Evolutionary conservation across 768 basidiomycete species (phyloP).

Genomic region (Tremella yokohamensis): DNA sequence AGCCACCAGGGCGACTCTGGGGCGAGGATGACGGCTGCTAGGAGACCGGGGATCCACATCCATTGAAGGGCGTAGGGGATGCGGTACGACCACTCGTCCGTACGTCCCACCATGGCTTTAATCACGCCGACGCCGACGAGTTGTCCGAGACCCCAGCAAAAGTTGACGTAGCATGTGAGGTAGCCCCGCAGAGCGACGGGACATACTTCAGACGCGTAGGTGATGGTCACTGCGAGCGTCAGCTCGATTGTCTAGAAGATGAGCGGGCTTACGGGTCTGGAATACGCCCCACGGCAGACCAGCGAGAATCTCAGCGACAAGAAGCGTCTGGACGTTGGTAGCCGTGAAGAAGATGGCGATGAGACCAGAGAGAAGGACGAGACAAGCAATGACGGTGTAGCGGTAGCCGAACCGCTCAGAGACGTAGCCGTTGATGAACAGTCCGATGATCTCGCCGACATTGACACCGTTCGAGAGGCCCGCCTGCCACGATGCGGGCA

Average conservation of each 20-base stretch:
- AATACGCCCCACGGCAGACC: constrained; percentile 52
- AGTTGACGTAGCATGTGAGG: constrained; percentile 48
- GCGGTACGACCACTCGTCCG: constrained; percentile 30
- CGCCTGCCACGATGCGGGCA: constrained; percentile 53
- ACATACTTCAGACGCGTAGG: constrained; percentile 49
- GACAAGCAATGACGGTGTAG: constrained; percentile 44
- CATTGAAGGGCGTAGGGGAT: constrained; percentile 34
- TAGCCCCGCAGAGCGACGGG: constrained; percentile 48
- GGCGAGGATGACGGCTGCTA: constrained; percentile 39
- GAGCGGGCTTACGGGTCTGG: constrained; percentile 25
- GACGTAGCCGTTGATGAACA: constrained; percentile 49
- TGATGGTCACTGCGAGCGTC: constrained; percentile 29
- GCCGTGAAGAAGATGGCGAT: constrained; percentile 45
- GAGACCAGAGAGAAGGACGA: constrained; percentile 35
- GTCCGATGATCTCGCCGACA: constrained; percentile 51
- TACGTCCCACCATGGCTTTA: constrained; percentile 35
- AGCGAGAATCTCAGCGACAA: constrained; percentile 45
- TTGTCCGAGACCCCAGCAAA: constrained; percentile 52
- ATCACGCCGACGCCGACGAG: constrained; percentile 47
- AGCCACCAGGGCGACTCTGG: constrained; percentile 50
- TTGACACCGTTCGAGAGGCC: constrained; percentile 52
- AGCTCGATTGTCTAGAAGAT: constrained; percentile 1
- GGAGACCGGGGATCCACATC: constrained; percentile 41
- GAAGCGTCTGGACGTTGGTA: constrained; percentile 27
- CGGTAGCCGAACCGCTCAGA: constrained; percentile 51